Base-by-base conservation (phyloP, 2,329 filamentous ascomycete genomes). In the Colletotrichum cuscutae region DNA sequence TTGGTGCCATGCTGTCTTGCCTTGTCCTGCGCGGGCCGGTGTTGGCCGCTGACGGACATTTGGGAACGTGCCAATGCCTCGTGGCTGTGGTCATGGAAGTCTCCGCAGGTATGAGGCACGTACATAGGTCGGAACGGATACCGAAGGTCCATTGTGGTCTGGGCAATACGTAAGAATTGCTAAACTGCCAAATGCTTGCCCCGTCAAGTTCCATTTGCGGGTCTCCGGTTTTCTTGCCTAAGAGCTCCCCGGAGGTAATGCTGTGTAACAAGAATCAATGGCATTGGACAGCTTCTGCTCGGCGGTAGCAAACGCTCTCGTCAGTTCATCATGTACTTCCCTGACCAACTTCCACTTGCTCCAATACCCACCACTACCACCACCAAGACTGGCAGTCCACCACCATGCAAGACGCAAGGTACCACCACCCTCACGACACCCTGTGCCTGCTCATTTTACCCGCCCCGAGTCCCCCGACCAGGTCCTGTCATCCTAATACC, bases 41-140 rank as follows among this genome's bases (percentile, higher is more conserved):
- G 63, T 32, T 32, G 65, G 35, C 49, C 19, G 63, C 46, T 32
- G 64, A 30, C 57, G 57, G 30, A 58, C 65, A 46, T 54, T 49
- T 72, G 53, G 46, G 49, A 67, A 54, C 30, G 68, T 56, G 49
- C 35, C 54, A 26, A 54, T 59, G 58, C 58, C 69, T 72, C 65
- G 65, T 69, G 65, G 69, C 69, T 65, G 24, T 49, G 15, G 42
- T 19, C 42, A 49, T 32, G 30, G 30, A 32, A 49, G 42, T n/a
- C 37, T 19, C 37, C 32, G 32, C 32, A 35, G 32, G 11, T 35
- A 35, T 35, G 32, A 35, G 32, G 32, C 32, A 35, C 32, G 32
- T 35, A 35, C 30, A 9, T 32, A 32, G 30, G 30, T 32, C 30
- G 32, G 32, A 35, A 42, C 37, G 37, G 37, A 8, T 42, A 42